Base-by-base conservation (phyloP, 768 basidiomycete species). In the Sporobolomyces pararoseus region DNA sequence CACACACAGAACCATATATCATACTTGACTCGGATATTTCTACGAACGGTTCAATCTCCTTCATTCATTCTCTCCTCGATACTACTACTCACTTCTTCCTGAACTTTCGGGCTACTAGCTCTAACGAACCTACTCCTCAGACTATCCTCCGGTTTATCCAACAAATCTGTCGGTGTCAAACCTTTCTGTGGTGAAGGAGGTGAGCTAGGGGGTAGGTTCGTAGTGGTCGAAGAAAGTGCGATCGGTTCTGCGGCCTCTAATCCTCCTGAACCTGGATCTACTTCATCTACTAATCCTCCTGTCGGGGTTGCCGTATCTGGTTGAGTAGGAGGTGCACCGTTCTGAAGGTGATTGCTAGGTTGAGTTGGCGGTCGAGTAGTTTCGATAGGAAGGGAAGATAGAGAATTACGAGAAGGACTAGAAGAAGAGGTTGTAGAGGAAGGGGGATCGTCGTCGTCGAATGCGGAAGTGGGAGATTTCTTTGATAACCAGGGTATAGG, bases 151-250 rank as follows among this genome's bases (percentile, higher is more conserved):
- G 74, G 88, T 78, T 91, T 91, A 79, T 81, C 84, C 86, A 85
- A 77, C 87, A 86, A 76, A 89, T 88, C n/a, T 89, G 84, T 73
- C 89, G 86, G 71, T 85, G 87, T 76, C 91, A 89, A 59, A 88
- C 82, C 64, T 89, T 82, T 68, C 86, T 83, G 75, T 85, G 87
- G 7, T 89, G 90, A 57, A 89, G 84, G 66, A 29, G 42, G 34
- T 25, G 55, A 37, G 2, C 21, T 21, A 9, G 59, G 89, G 3
- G 89, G 57, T 25, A 39, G 7, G 27, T 65, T 32, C 49, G 64
- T 61, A 52, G 57, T 66, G 12, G 65, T 49, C 13, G 35, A 32
- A 32, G 53, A 64, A 1, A 74, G 21, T 25, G 65, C 68, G 12
- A 74, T 63, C 14, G 72, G 72, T 25, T 63, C 65, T 1, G 35